Conservation (phyloP, 805 yeast species). For the Metschnikowia picachoensis region DNA sequence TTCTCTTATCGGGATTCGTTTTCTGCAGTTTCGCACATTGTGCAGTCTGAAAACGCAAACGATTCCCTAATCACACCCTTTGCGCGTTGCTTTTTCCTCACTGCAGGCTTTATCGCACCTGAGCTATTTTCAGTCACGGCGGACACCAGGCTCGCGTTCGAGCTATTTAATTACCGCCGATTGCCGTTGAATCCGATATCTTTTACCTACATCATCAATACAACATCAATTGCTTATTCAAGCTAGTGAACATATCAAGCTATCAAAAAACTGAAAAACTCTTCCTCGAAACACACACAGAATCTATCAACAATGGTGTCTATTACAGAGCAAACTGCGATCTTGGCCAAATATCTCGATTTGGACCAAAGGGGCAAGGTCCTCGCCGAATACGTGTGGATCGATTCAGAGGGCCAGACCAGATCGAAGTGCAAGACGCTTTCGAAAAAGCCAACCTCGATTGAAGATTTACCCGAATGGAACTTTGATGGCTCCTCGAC, state of each 20-base stretch:
- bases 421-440: slow-evolving; percentile 95
- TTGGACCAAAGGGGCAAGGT: slow-evolving; percentile 83
- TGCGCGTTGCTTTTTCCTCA: slow-evolving; percentile 12
- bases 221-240: not conserved
- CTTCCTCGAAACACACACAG: not conserved
- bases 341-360: slow-evolving; percentile 76
- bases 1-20: slow-evolving; percentile 7
- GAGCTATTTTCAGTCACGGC: not conserved
- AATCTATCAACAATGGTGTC: slow-evolving; percentile 26
- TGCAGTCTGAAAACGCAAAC: not conserved
- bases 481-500: slow-evolving; percentile 99
- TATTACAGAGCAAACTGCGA: slow-evolving; percentile 66
- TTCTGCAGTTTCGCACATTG: slow-evolving; percentile 1
- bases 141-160: not conserved
- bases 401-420: slow-evolving; percentile 84
- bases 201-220: not conserved
- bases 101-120: slow-evolving; percentile 9
- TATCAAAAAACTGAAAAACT: not conserved
- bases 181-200: not conserved
- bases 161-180: slow-evolving; percentile 2
- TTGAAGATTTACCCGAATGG: slow-evolving; percentile 96
- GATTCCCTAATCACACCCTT: slow-evolving; percentile 6
- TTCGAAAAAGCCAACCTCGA: slow-evolving; percentile 56
- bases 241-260: not conserved
- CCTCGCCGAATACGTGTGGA: slow-evolving; percentile 97